Percentiles rank a stretch among this genome's conserved stretches.
These are phyloP conservation scores for Wickerhamiella azymoides DNA, from an alignment of 805 yeast genomes.

Conservation along the genomic window DNA sequence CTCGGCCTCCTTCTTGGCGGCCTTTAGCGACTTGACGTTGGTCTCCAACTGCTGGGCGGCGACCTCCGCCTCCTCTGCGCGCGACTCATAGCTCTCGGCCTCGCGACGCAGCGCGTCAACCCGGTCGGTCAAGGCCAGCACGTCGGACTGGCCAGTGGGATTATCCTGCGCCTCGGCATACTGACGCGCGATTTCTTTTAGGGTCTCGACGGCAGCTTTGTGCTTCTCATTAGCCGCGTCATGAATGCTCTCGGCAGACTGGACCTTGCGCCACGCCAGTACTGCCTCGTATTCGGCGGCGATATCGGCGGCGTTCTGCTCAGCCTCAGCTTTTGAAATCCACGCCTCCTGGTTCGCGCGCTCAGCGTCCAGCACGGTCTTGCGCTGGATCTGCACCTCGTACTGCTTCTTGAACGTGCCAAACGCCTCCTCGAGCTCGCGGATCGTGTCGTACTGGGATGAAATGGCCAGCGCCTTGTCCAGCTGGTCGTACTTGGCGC, in stretches of 20 bases:
- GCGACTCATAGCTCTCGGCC: background rate
- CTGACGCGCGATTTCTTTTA: background rate
- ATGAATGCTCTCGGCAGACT: background rate
- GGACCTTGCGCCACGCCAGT: constrained; percentile 6
- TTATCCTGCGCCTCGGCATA: no score
- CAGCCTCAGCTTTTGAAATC: background rate
- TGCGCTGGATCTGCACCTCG: background rate
- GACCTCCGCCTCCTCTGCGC: background rate
- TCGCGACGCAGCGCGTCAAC: background rate
- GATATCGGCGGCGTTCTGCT: background rate
- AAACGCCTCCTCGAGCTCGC: background rate
- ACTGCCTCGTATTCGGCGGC: background rate
- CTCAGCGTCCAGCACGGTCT: background rate
- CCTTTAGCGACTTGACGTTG: background rate
- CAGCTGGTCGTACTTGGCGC: constrained; percentile 58
- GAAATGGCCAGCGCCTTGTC: constrained; percentile 35
- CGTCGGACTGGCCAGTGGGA: no score
- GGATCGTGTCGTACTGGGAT: background rate
- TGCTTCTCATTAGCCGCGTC: background rate
- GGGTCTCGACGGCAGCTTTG: background rate
- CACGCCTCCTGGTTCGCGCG: background rate
- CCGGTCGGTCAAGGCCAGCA: no score
- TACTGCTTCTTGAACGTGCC: background rate
- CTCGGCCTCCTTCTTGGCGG: background rate
- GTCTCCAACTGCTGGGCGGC: background rate